phyloP scores from a whole-genome alignment of 129 eudicot genomes.

The Kitagawia praeruptora region DNA sequence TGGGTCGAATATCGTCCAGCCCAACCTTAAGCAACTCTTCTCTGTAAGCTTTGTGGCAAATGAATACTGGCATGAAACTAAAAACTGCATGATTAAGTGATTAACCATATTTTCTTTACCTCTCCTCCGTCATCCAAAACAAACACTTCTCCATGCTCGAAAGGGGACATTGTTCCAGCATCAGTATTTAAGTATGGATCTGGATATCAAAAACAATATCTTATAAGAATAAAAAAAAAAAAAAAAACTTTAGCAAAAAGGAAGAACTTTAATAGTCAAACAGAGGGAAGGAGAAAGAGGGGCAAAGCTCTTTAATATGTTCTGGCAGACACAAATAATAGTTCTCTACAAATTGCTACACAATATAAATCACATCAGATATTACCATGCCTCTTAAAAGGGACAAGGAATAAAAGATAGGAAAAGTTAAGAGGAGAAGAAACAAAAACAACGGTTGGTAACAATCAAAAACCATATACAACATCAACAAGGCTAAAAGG shows the following conservation, averaged over 20 bases:
- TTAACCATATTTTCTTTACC: slow-evolving; percentile 34
- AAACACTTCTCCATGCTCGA: slow-evolving; percentile 95
- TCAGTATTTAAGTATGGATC: slow-evolving; percentile 97
- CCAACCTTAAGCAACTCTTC: neutral
- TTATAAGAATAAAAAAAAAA: neutral
- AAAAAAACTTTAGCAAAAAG: neutral
- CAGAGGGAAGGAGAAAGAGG: neutral
- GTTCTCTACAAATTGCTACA: neutral
- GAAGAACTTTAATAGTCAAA: neutral
- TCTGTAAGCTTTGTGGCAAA: neutral
- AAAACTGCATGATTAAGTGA: neutral
- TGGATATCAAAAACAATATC: slow-evolving; percentile 21
- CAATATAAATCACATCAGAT: neutral
- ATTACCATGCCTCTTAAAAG: neutral
- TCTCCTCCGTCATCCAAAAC: slow-evolving; percentile 98
- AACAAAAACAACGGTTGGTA: slow-evolving; percentile 5
- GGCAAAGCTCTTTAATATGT: neutral
- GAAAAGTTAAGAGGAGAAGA: neutral
- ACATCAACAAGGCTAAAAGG: slow-evolving; percentile 6
- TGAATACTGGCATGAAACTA: neutral
- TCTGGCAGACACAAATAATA: neutral
- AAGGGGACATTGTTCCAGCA: slow-evolving; percentile 99
- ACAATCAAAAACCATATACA: slow-evolving; percentile 1
- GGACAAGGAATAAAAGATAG: neutral
- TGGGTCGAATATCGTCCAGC: neutral